A percentile compares a stretch with the other conserved stretches of the same genome.
Evolutionary conservation across 148 eudicot genomes (phyloP).

Genomic region (Rhododendron vialii): DNA sequence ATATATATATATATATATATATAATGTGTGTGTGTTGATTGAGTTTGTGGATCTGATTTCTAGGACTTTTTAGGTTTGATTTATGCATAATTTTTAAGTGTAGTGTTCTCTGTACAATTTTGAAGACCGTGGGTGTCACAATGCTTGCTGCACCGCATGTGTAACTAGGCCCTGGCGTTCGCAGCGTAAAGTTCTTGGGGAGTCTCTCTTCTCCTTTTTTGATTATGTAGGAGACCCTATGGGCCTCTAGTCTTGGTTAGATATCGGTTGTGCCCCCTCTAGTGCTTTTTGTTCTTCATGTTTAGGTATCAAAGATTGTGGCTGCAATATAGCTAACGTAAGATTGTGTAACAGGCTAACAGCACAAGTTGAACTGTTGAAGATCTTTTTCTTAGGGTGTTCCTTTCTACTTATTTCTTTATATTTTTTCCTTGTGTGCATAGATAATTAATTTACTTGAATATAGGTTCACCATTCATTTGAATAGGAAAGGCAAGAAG

Average conservation of each 20-base stretch:
- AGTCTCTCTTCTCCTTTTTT: not conserved
- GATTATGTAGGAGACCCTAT: not conserved
- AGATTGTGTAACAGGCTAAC: not conserved
- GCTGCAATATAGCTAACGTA: not conserved
- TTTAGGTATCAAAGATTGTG: not conserved
- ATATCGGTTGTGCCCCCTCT: not conserved
- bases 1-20: too few relatives aligned
- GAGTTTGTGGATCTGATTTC: too few relatives aligned
- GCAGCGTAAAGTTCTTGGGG: too few relatives aligned
- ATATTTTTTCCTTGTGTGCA: not conserved
- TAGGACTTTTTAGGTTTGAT: too few relatives aligned
- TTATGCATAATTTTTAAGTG: too few relatives aligned
- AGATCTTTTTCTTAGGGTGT: not conserved
- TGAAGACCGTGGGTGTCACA: too few relatives aligned
- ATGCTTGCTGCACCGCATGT: too few relatives aligned
- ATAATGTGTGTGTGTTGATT: too few relatives aligned
- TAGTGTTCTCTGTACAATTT: too few relatives aligned
- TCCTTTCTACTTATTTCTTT: too few relatives aligned
- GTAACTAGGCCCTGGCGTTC: too few relatives aligned
- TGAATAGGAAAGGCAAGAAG: not conserved
- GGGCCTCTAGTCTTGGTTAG: not conserved
- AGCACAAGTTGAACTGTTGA: not conserved
- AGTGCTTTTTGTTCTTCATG: not conserved
- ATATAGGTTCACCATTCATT: not conserved
- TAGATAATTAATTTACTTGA: not conserved